Percentiles rank a stretch among this genome's conserved stretches.
Evolutionary conservation across 2,329 filamentous ascomycete genomes (phyloP).

Genomic region (Corinectria fuckeliana): DNA sequence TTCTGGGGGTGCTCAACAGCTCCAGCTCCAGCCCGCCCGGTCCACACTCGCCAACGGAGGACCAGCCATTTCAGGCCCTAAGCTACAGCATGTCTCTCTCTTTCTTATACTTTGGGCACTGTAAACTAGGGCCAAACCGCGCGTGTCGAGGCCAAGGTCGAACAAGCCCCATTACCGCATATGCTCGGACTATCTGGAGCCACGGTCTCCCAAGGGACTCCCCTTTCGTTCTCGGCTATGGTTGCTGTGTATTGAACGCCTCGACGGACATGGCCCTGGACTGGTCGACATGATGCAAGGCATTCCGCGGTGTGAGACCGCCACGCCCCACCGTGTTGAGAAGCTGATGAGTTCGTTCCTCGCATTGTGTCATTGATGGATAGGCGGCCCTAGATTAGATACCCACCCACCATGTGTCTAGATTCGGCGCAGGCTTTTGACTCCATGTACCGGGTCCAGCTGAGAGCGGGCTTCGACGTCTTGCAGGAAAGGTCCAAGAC

Average conservation of each 20-base stretch:
- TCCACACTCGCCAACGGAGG: slow-evolving; percentile 28
- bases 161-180: slow-evolving; percentile 22
- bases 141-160: slow-evolving; percentile 15
- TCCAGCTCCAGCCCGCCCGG: slow-evolving; percentile 19
- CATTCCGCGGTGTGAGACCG: slow-evolving; percentile 31
- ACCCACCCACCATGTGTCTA: slow-evolving; percentile 10
- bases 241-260: slow-evolving; percentile 30
- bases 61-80: slow-evolving; percentile 23
- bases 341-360: slow-evolving; percentile 22
- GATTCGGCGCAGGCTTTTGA: slow-evolving; percentile 10
- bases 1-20: slow-evolving; percentile 23
- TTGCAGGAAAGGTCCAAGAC: slow-evolving; percentile 23
- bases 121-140: slow-evolving; percentile 24
- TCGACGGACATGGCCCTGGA: slow-evolving; percentile 15
- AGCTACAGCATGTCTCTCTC: slow-evolving; percentile 26
- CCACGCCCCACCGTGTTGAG: slow-evolving; percentile 28
- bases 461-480: slow-evolving; percentile 15
- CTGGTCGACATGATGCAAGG: slow-evolving; percentile 26
- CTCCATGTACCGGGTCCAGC: slow-evolving; percentile 16
- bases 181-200: slow-evolving; percentile 18
- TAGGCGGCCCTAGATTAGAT: slow-evolving; percentile 6
- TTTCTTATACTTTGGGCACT: slow-evolving; percentile 18
- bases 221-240: slow-evolving; percentile 35
- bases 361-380: slow-evolving; percentile 14
- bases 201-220: slow-evolving; percentile 20